A percentile compares a stretch with the other conserved stretches of the same genome.
Conservation (phyloP, 1,139 yeast genomes). For the Yamadazyma triangularis region DNA sequence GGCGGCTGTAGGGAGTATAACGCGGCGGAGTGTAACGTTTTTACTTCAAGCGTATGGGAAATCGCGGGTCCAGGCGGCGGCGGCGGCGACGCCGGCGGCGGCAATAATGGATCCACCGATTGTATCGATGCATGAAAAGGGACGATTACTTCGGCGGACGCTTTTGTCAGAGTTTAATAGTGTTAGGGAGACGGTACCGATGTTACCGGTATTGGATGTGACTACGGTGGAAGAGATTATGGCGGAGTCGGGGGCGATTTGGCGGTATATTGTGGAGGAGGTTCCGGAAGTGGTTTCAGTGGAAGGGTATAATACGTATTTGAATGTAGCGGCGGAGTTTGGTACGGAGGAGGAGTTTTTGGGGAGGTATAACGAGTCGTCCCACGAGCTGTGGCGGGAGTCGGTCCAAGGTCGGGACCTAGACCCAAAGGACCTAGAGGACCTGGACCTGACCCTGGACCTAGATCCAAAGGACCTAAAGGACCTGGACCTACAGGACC, state of each 20-base stretch:
- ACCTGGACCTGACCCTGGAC: slow-evolving; percentile 7
- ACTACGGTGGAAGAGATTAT: slow-evolving; percentile 40
- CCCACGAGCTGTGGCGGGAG: slow-evolving; percentile 8
- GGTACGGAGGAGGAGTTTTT: slow-evolving; percentile 47
- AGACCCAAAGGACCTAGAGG: slow-evolving; percentile 5
- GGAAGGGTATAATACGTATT: slow-evolving; percentile 45
- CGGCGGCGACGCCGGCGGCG: no score
- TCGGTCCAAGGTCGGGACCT: slow-evolving; percentile 9
- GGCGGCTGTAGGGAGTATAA: slow-evolving; percentile 36
- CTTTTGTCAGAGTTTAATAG: slow-evolving; percentile 11
- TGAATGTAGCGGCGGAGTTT: slow-evolving; percentile 50
- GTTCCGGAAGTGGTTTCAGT: slow-evolving; percentile 40
- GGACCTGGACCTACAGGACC: slow-evolving; percentile 1
- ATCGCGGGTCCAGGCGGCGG: slow-evolving; percentile 12
- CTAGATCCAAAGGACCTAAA: slow-evolving; percentile 6
- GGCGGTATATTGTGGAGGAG: slow-evolving; percentile 49
- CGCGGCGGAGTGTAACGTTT: slow-evolving; percentile 45
- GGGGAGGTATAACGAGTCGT: slow-evolving; percentile 30
- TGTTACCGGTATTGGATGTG: slow-evolving; percentile 56
- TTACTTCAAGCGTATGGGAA: slow-evolving; percentile 56
- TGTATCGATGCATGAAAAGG: slow-evolving; percentile 40
- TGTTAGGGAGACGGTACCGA: slow-evolving; percentile 53
- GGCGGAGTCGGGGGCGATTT: slow-evolving; percentile 76
- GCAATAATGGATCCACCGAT: slow-evolving; percentile 31
- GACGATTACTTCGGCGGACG: slow-evolving; percentile 43